Evolutionary conservation across 2,329 filamentous ascomycete genomes (phyloP).

Genomic region (Epichloe glyceriae): DNA sequence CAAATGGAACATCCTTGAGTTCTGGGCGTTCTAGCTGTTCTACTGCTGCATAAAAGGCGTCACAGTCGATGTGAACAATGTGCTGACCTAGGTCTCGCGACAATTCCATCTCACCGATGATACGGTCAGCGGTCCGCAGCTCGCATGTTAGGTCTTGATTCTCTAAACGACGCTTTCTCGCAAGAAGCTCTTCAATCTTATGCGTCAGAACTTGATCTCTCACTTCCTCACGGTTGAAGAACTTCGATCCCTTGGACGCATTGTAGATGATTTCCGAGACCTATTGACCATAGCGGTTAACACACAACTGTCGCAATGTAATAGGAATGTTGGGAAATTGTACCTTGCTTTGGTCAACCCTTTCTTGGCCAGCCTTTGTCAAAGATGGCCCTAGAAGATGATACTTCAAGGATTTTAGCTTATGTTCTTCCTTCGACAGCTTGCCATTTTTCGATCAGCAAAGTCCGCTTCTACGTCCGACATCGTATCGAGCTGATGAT

Average conservation of each 20-base stretch:
- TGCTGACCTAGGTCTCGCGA: constrained; percentile 70
- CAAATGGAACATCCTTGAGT: constrained; percentile 75
- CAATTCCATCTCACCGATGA: constrained; percentile 66
- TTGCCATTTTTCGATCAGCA: constrained; percentile 1
- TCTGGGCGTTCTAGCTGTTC: constrained; percentile 77
- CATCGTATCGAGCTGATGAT: neutral
- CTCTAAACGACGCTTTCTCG: constrained; percentile 63
- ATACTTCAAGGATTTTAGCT: constrained; percentile 61
- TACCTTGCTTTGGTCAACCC: constrained; percentile 85
- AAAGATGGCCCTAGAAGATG: constrained; percentile 79
- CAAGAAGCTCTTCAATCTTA: constrained; percentile 71
- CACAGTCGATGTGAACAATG: constrained; percentile 88
- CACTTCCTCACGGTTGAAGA: constrained; percentile 79
- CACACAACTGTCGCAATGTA: neutral
- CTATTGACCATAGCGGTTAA: constrained; percentile 21
- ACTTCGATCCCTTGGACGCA: constrained; percentile 91
- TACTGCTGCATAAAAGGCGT: constrained; percentile 94
- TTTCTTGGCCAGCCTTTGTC: constrained; percentile 85
- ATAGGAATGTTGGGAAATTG: constrained; percentile 6
- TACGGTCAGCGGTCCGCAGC: constrained; percentile 63
- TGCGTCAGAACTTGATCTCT: constrained; percentile 71
- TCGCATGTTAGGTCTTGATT: constrained; percentile 62
- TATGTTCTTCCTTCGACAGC: constrained; percentile 20
- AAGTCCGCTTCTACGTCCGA: neutral
- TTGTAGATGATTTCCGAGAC: constrained; percentile 96